Percentiles rank a stretch among this genome's conserved stretches.
phyloP scores from a whole-genome alignment of 768 basidiomycete species.

The Piloderma croceum region DNA sequence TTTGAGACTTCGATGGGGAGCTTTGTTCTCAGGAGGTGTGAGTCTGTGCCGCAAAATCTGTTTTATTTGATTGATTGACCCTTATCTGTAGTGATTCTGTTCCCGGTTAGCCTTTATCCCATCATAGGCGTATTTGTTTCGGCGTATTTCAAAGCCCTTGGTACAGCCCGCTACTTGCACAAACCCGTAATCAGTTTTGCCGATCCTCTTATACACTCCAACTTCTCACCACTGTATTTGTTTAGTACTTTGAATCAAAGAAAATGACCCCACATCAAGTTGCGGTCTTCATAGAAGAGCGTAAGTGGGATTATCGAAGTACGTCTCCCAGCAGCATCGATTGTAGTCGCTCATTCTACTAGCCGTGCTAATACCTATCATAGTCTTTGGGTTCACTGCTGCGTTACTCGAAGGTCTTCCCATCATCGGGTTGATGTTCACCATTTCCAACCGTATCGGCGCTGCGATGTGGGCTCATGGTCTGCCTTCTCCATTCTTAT shows the following conservation, averaged over 20 bases:
- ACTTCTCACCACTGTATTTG: slow-evolving; percentile 3
- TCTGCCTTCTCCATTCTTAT: slow-evolving; percentile 22
- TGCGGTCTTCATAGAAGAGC: slow-evolving; percentile 79
- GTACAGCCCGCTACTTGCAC: slow-evolving; percentile 66
- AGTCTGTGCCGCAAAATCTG: slow-evolving; percentile 7
- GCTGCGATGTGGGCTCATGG: slow-evolving; percentile 94
- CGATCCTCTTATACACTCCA: not conserved
- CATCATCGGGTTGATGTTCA: slow-evolving; percentile 74
- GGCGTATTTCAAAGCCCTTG: slow-evolving; percentile 62
- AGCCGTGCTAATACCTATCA: not conserved
- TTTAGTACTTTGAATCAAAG: slow-evolving; percentile 79
- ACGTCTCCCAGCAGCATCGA: slow-evolving; percentile 13
- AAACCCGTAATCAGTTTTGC: slow-evolving; percentile 38
- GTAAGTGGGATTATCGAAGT: slow-evolving; percentile 86
- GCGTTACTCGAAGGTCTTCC: slow-evolving; percentile 79
- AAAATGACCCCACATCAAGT: slow-evolving; percentile 68
- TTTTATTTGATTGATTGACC: no score
- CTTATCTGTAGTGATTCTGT: slow-evolving; percentile 48
- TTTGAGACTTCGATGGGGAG: slow-evolving; percentile 33
- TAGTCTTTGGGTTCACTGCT: slow-evolving; percentile 83
- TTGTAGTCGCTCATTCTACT: slow-evolving; percentile 1
- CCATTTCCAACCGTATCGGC: slow-evolving; percentile 82
- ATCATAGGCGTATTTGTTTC: slow-evolving; percentile 57
- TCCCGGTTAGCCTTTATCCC: slow-evolving; percentile 64
- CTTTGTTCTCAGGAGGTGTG: slow-evolving; percentile 46